These are phyloP conservation scores for Clarireedia monteithiana DNA, from an alignment of 2,329 filamentous ascomycete genomes.

Conservation along the genomic window DNA sequence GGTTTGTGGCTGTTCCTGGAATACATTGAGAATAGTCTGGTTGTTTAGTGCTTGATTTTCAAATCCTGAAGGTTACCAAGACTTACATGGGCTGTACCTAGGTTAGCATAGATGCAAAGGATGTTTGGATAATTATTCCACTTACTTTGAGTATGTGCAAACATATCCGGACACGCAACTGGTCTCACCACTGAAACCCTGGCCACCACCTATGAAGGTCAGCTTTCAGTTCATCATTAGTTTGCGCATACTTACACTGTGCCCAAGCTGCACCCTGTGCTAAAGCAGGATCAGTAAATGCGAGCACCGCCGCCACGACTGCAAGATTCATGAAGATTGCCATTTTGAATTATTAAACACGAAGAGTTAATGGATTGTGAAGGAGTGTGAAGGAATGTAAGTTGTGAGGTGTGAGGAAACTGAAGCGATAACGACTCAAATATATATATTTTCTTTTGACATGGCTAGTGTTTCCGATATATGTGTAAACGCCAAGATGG, in stretches of 20 bases:
- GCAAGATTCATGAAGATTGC: constrained; percentile 15
- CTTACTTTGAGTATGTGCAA: constrained; percentile 19
- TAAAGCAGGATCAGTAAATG: constrained; percentile 13
- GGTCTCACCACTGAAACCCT: constrained; percentile 24
- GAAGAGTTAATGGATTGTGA: not conserved
- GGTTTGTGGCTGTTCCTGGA: constrained; percentile 5
- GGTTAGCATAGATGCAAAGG: not conserved
- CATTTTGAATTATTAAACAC: constrained; percentile 10
- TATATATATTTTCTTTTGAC: not conserved
- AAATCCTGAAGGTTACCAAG: not conserved
- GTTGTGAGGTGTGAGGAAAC: too few relatives aligned
- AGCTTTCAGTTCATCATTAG: not conserved
- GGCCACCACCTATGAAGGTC: constrained; percentile 23
- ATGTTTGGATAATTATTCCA: not conserved
- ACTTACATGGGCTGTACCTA: not conserved
- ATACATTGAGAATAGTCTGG: constrained; percentile 23
- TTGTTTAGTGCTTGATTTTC: not conserved
- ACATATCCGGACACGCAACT: constrained; percentile 25
- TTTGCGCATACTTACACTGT: constrained; percentile 15
- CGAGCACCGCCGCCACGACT: constrained; percentile 15
- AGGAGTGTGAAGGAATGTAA: not conserved
- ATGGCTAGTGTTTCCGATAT: not conserved
- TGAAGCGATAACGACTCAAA: not conserved
- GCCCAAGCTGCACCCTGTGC: constrained; percentile 15
- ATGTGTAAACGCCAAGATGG: not conserved